Evolutionary conservation across 176 grass and related monocot species (phyloP), one percentile per base, ranked within the genome.

Genomic region (Aegilops bicornis): DNA sequence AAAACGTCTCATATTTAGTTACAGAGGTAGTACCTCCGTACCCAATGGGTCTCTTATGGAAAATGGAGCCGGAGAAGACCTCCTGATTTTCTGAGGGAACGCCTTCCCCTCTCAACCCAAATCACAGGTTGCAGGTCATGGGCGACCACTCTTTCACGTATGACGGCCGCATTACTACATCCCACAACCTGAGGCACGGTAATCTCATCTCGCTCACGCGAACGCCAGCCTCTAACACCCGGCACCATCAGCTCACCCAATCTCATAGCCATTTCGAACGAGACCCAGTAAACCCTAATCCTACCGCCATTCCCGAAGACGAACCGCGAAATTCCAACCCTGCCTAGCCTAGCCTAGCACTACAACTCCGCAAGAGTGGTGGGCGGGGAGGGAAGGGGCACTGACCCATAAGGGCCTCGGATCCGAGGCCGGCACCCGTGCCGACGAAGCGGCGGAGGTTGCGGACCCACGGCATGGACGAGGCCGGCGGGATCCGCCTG

Each of bases 391-490:
- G 35, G 36, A 35, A 71, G 27, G 60, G 5, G 36, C 22, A 83
- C 92, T 88, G 58, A 98, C 97, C 97, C 97, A 96, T 96, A 33
- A 93, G 92, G 29, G 94, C 90, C 88, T 99, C 97, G 59, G 94
- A 99, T 89, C 94, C 92, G 71, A 98, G 97, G 59, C 90, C 90
- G 61, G 94, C 65, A 43, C 97, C 97, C 58, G 90, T 81, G 85
- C 97, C 97, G 76, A 98, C 90, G 92, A 92, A 98, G 56, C 88
- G 93, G 64, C 97, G 94, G 76, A 98, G 93, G 79, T 98, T 98
- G 70, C 94, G 90, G 68, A 96, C 97, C 97, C 94, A 98, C 6
- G 90, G 94, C 97, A 94, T 96, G 54, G 97, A 98, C 2, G 93
- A 95, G 16, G 93, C 93, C 32, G 87, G 88, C 31, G 96, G 97